Percentiles rank a stretch among this genome's conserved stretches.
Evolutionary conservation across 176 grass and related monocot species (phyloP).

Genomic region (Canna indica): DNA sequence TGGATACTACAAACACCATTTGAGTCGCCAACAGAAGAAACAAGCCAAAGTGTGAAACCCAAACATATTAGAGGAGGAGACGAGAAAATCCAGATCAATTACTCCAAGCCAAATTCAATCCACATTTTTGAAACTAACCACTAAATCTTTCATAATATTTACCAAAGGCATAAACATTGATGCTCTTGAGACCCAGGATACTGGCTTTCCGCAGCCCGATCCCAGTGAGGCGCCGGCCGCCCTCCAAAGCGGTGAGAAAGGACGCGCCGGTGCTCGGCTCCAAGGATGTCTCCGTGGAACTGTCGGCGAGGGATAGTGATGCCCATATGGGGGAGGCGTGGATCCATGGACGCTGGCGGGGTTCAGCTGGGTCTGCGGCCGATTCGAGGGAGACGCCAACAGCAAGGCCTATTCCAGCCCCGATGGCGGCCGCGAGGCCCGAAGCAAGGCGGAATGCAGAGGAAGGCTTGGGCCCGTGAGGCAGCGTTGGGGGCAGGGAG

Average conservation of each 20-base stretch:
- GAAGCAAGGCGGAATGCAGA: too few species aligned
- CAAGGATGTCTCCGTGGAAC: constrained; percentile 11
- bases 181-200: constrained; percentile 69
- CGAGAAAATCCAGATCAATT: not conserved
- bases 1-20: not conserved
- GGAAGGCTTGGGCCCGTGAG: too few species aligned
- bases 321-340: constrained; percentile 43
- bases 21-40: not conserved
- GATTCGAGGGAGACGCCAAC: constrained; percentile 1
- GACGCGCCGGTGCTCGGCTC: constrained; percentile 47
- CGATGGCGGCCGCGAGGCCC: too few species aligned
- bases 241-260: constrained; percentile 40
- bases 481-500: too few species aligned
- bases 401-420: constrained; percentile 28
- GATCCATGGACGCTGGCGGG: not conserved
- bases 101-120: not conserved
- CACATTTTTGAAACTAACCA: not conserved
- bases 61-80: not conserved
- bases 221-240: constrained; percentile 48
- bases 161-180: constrained; percentile 86
- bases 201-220: constrained; percentile 60
- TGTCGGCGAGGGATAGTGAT: constrained; percentile 48
- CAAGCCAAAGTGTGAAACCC: not conserved
- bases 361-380: constrained; percentile 20
- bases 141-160: constrained; percentile 10